Evolutionary conservation across 129 eudicot genomes (phyloP).

Genomic region (Deinandra increscens): DNA sequence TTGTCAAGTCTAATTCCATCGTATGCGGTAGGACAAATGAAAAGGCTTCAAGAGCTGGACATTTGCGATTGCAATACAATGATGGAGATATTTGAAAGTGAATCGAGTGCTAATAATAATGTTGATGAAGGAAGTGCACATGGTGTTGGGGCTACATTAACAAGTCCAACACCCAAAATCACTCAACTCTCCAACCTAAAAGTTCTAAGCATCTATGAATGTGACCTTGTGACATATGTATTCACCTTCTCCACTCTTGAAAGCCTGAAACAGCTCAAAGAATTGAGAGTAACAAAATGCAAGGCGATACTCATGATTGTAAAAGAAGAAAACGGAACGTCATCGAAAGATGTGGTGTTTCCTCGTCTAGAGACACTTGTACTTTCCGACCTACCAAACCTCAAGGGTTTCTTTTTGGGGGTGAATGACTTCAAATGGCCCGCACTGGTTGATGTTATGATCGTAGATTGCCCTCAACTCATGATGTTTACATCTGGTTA

Average conservation of each 20-base stretch:
- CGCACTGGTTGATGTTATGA: not conserved
- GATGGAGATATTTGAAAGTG: not conserved
- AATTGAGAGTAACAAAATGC: not conserved
- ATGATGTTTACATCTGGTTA: not conserved
- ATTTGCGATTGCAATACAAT: not conserved
- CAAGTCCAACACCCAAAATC: not conserved
- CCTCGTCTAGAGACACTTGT: slow-evolving; percentile 1
- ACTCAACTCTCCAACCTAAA: slow-evolving; percentile 13
- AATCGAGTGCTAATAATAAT: not conserved
- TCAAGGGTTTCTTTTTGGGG: slow-evolving; percentile 12
- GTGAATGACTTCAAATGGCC: slow-evolving; percentile 5
- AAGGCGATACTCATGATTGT: not conserved
- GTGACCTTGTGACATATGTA: not conserved
- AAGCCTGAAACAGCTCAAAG: slow-evolving; percentile 5
- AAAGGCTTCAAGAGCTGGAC: not conserved
- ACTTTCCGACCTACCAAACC: not conserved
- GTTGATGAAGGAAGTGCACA: not conserved
- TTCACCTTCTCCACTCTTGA: not conserved
- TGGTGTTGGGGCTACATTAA: not conserved
- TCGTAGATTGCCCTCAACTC: slow-evolving; percentile 11
- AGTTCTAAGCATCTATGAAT: not conserved
- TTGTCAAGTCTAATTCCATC: not conserved
- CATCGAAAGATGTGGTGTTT: not conserved
- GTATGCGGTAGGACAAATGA: slow-evolving; percentile 6
- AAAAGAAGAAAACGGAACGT: not conserved